phyloP scores from a whole-genome alignment of 352 stramenopile genomes.

The Pythium vanterpoolii region DNA sequence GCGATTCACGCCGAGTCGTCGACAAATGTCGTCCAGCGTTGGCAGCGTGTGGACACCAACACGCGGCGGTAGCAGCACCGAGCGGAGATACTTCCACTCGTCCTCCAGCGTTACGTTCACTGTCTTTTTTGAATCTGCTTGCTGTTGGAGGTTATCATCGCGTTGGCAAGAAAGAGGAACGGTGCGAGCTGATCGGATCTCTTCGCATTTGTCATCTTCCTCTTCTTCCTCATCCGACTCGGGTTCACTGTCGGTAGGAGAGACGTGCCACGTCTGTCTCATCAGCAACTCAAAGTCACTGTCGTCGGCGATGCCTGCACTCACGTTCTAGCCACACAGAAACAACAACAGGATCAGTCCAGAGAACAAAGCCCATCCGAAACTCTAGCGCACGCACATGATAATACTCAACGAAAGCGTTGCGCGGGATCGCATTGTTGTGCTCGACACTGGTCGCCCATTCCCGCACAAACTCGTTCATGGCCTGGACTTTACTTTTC shows the following conservation, averaged over 20 bases:
- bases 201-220: not conserved
- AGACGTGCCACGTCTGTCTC: conserved; percentile 57
- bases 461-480: conserved; percentile 69
- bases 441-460: conserved; percentile 40
- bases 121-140: not conserved
- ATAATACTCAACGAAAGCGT: conserved; percentile 82
- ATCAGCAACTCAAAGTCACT: conserved; percentile 88
- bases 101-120: not conserved
- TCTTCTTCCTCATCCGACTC: conserved; percentile 17
- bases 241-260: conserved; percentile 20
- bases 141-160: not conserved
- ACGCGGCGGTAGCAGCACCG: conserved; percentile 8
- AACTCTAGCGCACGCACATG: conserved; percentile 31
- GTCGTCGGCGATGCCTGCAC: conserved; percentile 67
- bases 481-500: conserved; percentile 43
- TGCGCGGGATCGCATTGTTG: conserved; percentile 45
- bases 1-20: conserved; percentile 47
- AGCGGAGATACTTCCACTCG: conserved; percentile 17
- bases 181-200: not conserved
- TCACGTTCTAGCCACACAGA: conserved; percentile 58
- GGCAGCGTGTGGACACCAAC: conserved; percentile 18
- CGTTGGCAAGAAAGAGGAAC: not conserved
- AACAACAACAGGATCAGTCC: conserved; percentile 8
- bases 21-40: conserved; percentile 45
- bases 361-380: not conserved